A percentile compares a stretch with the other conserved stretches of the same genome.
Evolutionary conservation across 371 early-diverging fungal species (phyloP).

Genomic region (Mucor indicus): DNA sequence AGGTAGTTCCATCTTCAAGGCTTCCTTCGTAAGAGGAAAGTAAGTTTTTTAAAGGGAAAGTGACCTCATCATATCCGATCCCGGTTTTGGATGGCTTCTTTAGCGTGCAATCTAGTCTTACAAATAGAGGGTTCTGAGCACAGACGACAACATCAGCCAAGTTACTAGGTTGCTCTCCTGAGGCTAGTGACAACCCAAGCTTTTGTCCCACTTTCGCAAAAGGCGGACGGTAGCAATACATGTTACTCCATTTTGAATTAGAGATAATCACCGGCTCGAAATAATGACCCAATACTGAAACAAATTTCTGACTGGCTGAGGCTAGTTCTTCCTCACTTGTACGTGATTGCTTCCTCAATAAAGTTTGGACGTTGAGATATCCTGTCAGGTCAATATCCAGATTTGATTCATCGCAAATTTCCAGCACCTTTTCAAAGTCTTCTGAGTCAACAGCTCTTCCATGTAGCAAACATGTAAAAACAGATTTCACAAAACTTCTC

Average conservation of each 20-base stretch:
- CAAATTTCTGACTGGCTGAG: constrained; percentile 54
- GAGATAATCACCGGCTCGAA: constrained; percentile 61
- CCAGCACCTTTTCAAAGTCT: constrained; percentile 65
- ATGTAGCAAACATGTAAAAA: constrained; percentile 63
- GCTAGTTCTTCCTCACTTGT: constrained; percentile 43
- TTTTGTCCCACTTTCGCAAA: constrained; percentile 46
- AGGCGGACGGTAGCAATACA: constrained; percentile 68
- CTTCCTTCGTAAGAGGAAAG: constrained; percentile 57
- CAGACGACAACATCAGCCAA: constrained; percentile 55
- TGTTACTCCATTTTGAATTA: constrained; percentile 42
- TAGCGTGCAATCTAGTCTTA: constrained; percentile 68
- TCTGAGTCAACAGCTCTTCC: constrained; percentile 50
- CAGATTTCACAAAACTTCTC: constrained; percentile 60
- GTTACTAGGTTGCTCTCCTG: constrained; percentile 43
- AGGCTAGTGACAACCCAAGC: constrained; percentile 27
- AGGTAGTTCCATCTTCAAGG: constrained; percentile 24
- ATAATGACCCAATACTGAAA: constrained; percentile 56
- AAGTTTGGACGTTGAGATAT: constrained; percentile 67
- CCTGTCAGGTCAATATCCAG: constrained; percentile 74
- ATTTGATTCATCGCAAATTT: constrained; percentile 62
- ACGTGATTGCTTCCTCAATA: constrained; percentile 26
- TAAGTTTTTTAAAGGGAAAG: constrained; percentile 54
- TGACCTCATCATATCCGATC: constrained; percentile 30
- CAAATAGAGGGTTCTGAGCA: constrained; percentile 61
- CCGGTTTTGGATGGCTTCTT: constrained; percentile 44